A percentile compares a stretch with the other conserved stretches of the same genome.
Evolutionary conservation across 257 asterid species (phyloP).

Genomic region (Eustoma russellianum): DNA sequence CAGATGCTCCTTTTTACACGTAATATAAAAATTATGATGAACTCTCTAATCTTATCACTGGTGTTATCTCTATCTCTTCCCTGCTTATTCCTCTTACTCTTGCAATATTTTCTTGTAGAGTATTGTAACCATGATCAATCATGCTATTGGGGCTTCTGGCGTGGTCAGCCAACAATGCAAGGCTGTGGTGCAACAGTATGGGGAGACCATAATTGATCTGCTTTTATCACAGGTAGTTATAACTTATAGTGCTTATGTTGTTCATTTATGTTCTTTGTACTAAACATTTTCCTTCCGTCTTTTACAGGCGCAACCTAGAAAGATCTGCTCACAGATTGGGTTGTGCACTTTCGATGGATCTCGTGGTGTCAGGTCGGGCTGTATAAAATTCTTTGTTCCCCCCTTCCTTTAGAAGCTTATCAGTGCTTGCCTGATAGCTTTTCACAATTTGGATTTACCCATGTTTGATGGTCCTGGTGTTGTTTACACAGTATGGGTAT

Average conservation of each 20-base stretch:
- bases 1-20: background rate
- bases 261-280: background rate
- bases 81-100: too few species aligned
- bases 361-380: constrained; percentile 67
- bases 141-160: constrained; percentile 95
- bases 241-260: background rate
- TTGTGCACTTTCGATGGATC: constrained; percentile 88
- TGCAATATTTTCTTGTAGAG: constrained; percentile 28
- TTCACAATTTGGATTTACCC: background rate
- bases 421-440: background rate
- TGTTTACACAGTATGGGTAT: constrained; percentile 53
- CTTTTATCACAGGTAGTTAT: constrained; percentile 56
- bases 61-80: too few species aligned
- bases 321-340: constrained; percentile 75
- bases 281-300: background rate
- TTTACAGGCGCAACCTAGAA: constrained; percentile 64
- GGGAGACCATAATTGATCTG: constrained; percentile 69
- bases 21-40: background rate
- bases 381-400: background rate
- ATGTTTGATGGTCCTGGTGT: constrained; percentile 1
- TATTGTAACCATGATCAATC: constrained; percentile 87
- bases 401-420: background rate
- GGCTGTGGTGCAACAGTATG: constrained; percentile 82
- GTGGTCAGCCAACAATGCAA: constrained; percentile 96
- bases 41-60: too few species aligned